Percentiles rank a stretch among this genome's conserved stretches.
These are phyloP conservation scores for Beauveria asiatica DNA, from an alignment of 2,329 filamentous ascomycete genomes.

Conservation along the genomic window DNA sequence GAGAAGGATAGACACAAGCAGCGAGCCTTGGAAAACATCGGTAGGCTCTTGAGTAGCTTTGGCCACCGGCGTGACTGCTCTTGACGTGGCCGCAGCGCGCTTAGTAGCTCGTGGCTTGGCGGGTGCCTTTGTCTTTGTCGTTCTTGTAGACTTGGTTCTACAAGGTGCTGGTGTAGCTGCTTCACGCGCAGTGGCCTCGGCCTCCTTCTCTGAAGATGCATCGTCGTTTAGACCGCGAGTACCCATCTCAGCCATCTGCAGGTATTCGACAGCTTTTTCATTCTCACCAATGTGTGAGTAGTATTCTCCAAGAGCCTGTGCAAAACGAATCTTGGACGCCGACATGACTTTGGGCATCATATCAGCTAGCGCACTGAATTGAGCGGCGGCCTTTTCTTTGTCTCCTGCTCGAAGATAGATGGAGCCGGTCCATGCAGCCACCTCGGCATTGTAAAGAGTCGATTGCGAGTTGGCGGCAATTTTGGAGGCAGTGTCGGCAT, in stretches of 20 bases:
- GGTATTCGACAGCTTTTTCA: constrained; percentile 33
- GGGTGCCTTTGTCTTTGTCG: constrained; percentile 12
- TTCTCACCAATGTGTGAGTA: constrained; percentile 41
- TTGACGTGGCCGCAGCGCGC: constrained; percentile 14
- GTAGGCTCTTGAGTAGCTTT: constrained; percentile 18
- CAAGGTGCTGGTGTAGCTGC: constrained; percentile 14
- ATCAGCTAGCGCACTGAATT: constrained; percentile 44
- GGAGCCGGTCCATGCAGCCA: constrained; percentile 45
- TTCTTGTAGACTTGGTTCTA: constrained; percentile 4
- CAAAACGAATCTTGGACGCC: constrained; percentile 32
- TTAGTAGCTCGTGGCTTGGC: constrained; percentile 6
- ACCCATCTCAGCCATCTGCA: constrained; percentile 38
- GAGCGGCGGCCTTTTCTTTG: constrained; percentile 44
- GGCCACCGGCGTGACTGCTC: constrained; percentile 17
- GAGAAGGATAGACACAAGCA: constrained; percentile 27
- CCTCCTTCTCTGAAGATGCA: constrained; percentile 12
- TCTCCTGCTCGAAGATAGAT: constrained; percentile 51
- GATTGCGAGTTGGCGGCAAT: constrained; percentile 63
- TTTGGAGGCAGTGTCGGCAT: constrained; percentile 74
- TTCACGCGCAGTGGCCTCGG: constrained; percentile 1
- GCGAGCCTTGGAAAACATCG: constrained; percentile 28
- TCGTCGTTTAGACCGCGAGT: background rate
- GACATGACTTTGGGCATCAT: constrained; percentile 36
- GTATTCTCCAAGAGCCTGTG: constrained; percentile 48
- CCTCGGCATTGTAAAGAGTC: constrained; percentile 46